phyloP scores from a whole-genome alignment of 768 basidiomycete species.

The Lentinus brumalis region DNA sequence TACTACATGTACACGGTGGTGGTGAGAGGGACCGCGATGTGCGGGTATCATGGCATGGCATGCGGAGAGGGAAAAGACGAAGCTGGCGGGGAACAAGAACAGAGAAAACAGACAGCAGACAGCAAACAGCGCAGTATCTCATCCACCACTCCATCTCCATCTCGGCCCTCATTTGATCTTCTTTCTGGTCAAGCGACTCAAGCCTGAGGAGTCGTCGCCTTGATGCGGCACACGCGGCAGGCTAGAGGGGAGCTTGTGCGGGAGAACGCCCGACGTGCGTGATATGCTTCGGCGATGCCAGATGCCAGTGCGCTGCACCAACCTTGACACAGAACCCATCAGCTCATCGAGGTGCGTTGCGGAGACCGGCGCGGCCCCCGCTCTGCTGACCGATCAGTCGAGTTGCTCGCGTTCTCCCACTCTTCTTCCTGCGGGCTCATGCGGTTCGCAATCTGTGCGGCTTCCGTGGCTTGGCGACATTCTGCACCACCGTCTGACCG shows the following conservation, averaged over 20 bases:
- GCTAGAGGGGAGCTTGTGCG: not conserved
- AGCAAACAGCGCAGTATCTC: not conserved
- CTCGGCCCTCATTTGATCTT: not conserved
- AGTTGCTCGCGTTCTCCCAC: slow-evolving; percentile 29
- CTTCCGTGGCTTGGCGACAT: slow-evolving; percentile 48
- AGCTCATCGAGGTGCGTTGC: slow-evolving; percentile 12
- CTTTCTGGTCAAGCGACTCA: not conserved
- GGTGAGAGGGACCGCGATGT: not conserved
- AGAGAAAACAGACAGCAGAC: not conserved
- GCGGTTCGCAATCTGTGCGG: slow-evolving; percentile 28
- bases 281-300: not conserved
- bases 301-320: not conserved
- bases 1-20: slow-evolving; percentile 18
- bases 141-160: not conserved
- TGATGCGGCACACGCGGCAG: not conserved
- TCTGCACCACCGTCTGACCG: slow-evolving; percentile 86
- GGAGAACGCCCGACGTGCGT: slow-evolving; percentile 2
- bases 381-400: slow-evolving; percentile 22
- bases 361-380: slow-evolving; percentile 19
- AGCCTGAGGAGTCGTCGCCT: not conserved
- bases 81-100: not conserved
- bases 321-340: slow-evolving; percentile 1
- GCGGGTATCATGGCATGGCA: not conserved
- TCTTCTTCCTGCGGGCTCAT: slow-evolving; percentile 31
- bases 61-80: not conserved